phyloP scores from a whole-genome alignment of 768 basidiomycete species.

The Suillus subalutaceus region DNA sequence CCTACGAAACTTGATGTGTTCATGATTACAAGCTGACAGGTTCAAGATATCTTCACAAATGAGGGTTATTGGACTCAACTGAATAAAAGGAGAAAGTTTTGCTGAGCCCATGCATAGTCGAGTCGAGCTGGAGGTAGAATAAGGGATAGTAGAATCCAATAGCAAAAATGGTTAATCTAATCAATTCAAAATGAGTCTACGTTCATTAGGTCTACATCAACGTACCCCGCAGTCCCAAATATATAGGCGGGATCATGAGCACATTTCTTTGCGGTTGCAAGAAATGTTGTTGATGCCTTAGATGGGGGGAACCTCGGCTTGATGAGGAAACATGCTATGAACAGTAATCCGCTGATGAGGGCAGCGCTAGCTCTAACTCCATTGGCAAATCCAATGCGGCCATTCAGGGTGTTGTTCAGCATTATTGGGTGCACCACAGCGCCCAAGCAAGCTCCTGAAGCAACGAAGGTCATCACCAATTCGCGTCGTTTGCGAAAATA shows the following conservation, averaged over 20 bases:
- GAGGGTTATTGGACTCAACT: constrained; percentile 35
- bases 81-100: constrained; percentile 59
- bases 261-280: constrained; percentile 25
- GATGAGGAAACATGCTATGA: constrained; percentile 45
- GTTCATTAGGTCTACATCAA: neutral
- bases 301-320: constrained; percentile 41
- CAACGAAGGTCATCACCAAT: constrained; percentile 57
- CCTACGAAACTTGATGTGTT: constrained; percentile 59
- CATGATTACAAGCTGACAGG: constrained; percentile 52
- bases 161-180: constrained; percentile 34
- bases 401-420: constrained; percentile 52
- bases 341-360: constrained; percentile 40
- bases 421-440: constrained; percentile 65
- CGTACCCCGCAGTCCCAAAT: constrained; percentile 31
- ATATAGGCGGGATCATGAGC: constrained; percentile 28
- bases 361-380: constrained; percentile 46
- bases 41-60: neutral
- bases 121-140: constrained; percentile 62
- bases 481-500: constrained; percentile 52
- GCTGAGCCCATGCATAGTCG: constrained; percentile 49
- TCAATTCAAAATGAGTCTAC: neutral
- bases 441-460: constrained; percentile 60
- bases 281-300: constrained; percentile 25
- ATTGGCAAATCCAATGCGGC: constrained; percentile 47
- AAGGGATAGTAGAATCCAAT: constrained; percentile 55